Evolutionary conservation across 179 eudicot genomes (phyloP), one percentile per base, ranked within the genome.

Genomic region (Pouteria campechiana): DNA sequence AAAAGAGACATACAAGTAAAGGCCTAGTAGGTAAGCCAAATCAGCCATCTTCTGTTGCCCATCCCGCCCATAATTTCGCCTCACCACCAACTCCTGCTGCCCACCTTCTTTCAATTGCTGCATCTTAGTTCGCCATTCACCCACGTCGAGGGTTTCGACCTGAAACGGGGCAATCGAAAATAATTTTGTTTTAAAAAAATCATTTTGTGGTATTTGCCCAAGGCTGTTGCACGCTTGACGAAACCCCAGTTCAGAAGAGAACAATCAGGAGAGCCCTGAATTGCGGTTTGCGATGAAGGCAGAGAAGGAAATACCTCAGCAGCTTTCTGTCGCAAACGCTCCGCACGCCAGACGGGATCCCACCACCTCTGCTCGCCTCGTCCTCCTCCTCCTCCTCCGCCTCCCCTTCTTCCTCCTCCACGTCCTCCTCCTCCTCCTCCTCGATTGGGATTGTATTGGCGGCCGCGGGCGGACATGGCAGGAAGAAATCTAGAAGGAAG

Each of bases 321-420:
- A 2, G 77, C 73, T 41, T 62, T 55, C 31, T 90, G 81, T 12
- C 76, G 51, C 19, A 86, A 74, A 2, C 79, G 73, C 68, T 90
- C 79, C n/a, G 98, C 95, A 25, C 95, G 64, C 98, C 98, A 90
- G 1, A 64, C 98, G 9, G 98, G 98, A 27, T 89, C 97, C 97
- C 97, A 89, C 97, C 97, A 89, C n/a, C 97, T 75, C 74, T 85
- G 97, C 68, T 81, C 95, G 0, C 95, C 97, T 5, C 76, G 57
- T 0, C 76, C 69, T 1, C 78, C 70, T 0, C 83, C 74, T 0
- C 79, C 70, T 0, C 72, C 51, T 0, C 72, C 55, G 2, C 78
- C 54, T 0, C 76, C 61, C 0, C 94, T 19, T 0, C 71, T 46
- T 0, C 79, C 72, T 0, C 88, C 48, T 0, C 77, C 59, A 0